phyloP scores from a whole-genome alignment of 2,329 filamentous ascomycete species.

The Colletotrichum tamarilloi region DNA sequence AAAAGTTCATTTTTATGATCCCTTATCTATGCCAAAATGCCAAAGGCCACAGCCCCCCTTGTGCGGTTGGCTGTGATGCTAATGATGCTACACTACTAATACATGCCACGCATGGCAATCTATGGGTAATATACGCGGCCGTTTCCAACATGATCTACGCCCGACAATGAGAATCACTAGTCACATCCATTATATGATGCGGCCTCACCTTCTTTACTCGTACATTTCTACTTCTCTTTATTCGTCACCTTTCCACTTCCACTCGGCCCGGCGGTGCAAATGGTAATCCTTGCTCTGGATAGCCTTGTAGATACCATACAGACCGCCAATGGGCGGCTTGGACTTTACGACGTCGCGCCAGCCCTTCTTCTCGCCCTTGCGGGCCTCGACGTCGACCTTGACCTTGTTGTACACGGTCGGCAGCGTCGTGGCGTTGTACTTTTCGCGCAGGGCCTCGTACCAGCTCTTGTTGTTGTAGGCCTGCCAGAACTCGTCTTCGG shows the following conservation, averaged over 20 bases:
- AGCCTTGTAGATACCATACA: slow-evolving; percentile 69
- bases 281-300: slow-evolving; percentile 68
- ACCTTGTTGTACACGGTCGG: slow-evolving; percentile 80
- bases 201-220: not conserved
- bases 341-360: slow-evolving; percentile 58
- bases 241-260: slow-evolving; percentile 59
- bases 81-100: slow-evolving; percentile 9
- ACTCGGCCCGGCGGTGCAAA: slow-evolving; percentile 63
- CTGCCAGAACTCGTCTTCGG: slow-evolving; percentile 76
- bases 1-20: not conserved
- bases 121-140: not conserved
- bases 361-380: slow-evolving; percentile 49
- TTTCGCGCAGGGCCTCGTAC: slow-evolving; percentile 72
- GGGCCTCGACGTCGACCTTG: slow-evolving; percentile 62
- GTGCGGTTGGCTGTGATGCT: not conserved
- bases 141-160: not conserved
- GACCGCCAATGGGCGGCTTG: slow-evolving; percentile 66
- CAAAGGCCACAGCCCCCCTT: not conserved
- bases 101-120: not conserved
- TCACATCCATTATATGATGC: not conserved
- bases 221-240: not conserved
- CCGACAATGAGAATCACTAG: not conserved
- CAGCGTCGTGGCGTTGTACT: slow-evolving; percentile 71
- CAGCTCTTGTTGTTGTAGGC: slow-evolving; percentile 67
- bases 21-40: not conserved